Evolutionary conservation across 768 basidiomycete species (phyloP), one percentile per base, ranked within the genome.

Genomic region (Crepidotus variabilis): DNA sequence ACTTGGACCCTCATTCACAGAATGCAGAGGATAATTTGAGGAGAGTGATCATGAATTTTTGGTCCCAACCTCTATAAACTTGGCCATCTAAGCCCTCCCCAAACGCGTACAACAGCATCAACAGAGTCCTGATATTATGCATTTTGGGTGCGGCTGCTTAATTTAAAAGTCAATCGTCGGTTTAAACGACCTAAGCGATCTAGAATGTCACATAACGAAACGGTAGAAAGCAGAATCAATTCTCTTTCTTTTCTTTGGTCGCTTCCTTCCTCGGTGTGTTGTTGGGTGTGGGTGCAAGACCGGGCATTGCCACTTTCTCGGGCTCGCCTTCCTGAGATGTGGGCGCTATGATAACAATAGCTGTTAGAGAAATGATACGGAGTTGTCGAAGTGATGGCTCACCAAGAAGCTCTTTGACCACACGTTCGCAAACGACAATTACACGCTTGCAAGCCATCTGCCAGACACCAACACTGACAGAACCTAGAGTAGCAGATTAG

Each of bases 391-490:
- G 14, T 16, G 18, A 43, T 11, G 18, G 14, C 75, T 71, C 61
- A 82, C 81, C 71, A 8, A 73, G 63, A 47, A 89, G 65, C 55
- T 88, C 88, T 67, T 82, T 87, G 55, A 87, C 85, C 5, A 88
- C 76, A 21, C 83, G 79, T 69, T 93, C 92, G 47, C 85, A 79
- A n/a, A 87, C 78, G 57, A 81, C 79, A 56, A 98, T 79, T n/a
- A 93, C 88, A 51, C 93, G 80, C 60, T 83, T 86, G 71, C 94
- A 95, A 7, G 93, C 90, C 86, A 97, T 92, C 66, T 94, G 90
- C 96, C 96, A 99, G 39, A 93, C 83, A 0, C 90, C 91, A 43
- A 94, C 92, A 63, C 92, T 93, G 57, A 99, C 88, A 10, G 93
- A 90, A 10, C 96, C 95, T 94, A 34, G 22, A 28, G 22, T n/a